These are phyloP conservation scores for Aspergillus panamensis DNA, from an alignment of 495 filamentous ascomycete species.

Conservation along the genomic window DNA sequence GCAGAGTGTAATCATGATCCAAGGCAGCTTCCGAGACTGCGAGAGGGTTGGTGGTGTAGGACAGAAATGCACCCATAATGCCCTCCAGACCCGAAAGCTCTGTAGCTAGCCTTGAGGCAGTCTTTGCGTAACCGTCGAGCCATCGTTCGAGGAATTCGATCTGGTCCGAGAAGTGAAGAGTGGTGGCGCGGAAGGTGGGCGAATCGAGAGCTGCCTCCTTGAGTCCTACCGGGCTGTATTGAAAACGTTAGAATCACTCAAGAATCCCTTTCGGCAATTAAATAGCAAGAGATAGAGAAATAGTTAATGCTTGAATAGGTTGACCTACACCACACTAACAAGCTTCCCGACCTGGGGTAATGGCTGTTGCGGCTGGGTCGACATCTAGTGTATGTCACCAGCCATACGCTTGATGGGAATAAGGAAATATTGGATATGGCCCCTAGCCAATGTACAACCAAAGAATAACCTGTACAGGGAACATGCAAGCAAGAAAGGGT, in stretches of 20 bases:
- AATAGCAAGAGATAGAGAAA: not conserved
- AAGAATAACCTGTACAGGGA: not conserved
- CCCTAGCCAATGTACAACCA: slow-evolving; percentile 5
- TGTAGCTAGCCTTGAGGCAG: slow-evolving; percentile 69
- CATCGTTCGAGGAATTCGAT: slow-evolving; percentile 88
- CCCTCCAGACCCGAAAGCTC: slow-evolving; percentile 70
- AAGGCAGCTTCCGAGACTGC: slow-evolving; percentile 73
- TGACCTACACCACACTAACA: slow-evolving; percentile 53
- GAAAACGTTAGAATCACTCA: slow-evolving; percentile 18
- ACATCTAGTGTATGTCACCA: slow-evolving; percentile 47
- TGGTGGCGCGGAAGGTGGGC: slow-evolving; percentile 87
- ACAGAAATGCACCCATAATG: slow-evolving; percentile 67
- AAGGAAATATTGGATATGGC: slow-evolving; percentile 14
- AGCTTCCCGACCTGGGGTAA: slow-evolving; percentile 52
- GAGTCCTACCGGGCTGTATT: slow-evolving; percentile 71
- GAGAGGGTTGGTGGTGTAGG: slow-evolving; percentile 64
- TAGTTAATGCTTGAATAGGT: not conserved
- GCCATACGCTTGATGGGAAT: slow-evolving; percentile 37
- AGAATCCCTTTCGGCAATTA: not conserved
- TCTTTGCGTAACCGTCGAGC: slow-evolving; percentile 82
- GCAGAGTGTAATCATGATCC: slow-evolving; percentile 91
- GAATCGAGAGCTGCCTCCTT: slow-evolving; percentile 96
- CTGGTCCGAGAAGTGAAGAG: slow-evolving; percentile 87
- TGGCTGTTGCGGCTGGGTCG: slow-evolving; percentile 41
- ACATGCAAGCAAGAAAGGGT: slow-evolving; percentile 8